Conservation (phyloP, 2,329 filamentous ascomycete species). For the Monilinia vaccinii-corymbosi region DNA sequence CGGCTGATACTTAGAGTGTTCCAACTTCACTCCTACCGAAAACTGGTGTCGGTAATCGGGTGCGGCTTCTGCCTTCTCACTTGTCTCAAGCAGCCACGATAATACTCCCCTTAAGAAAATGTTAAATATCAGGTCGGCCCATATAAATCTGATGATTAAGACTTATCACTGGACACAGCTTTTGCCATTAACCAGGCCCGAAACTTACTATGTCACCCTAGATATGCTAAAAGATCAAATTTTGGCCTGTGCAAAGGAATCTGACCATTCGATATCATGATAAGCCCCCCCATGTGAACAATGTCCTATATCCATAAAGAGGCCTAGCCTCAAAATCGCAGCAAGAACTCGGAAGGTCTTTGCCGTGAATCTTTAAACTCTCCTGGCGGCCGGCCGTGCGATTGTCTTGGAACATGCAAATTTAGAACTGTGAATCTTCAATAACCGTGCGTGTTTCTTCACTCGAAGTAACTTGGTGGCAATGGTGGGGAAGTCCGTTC, state of each 20-base stretch:
- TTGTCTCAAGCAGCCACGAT: not conserved
- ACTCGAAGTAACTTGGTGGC: not conserved
- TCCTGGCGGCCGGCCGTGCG: conserved; percentile 1
- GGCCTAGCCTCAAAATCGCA: not conserved
- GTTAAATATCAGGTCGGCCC: too few species aligned
- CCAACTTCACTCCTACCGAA: not conserved
- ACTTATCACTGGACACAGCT: too few species aligned
- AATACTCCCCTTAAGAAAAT: too few species aligned
- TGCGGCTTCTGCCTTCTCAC: not conserved
- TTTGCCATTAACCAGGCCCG: too few species aligned
- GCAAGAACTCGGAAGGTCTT: not conserved
- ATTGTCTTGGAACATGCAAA: not conserved
- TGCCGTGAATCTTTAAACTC: not conserved
- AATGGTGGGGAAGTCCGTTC: not conserved
- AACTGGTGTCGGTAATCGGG: not conserved
- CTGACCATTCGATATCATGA: not conserved
- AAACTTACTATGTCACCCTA: too few species aligned
- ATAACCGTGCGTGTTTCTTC: not conserved
- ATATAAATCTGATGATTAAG: too few species aligned
- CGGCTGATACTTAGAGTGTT: conserved; percentile 8
- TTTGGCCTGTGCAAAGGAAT: too few species aligned
- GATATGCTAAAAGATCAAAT: too few species aligned
- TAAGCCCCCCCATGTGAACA: not conserved
- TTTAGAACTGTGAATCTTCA: not conserved
- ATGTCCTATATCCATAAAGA: not conserved